phyloP scores from a whole-genome alignment of 768 basidiomycete species.

The Leccinum broughii region DNA sequence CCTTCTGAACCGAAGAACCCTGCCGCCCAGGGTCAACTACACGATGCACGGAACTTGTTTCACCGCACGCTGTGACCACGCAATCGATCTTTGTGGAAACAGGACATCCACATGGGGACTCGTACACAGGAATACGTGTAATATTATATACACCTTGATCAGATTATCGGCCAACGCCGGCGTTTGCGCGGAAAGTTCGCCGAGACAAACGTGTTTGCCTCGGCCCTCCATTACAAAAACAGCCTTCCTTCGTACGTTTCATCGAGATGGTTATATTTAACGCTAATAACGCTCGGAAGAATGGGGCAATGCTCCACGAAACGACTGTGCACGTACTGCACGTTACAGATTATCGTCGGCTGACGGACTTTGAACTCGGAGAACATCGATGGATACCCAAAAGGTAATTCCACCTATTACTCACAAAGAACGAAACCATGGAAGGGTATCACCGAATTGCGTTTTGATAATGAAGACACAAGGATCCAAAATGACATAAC shows the following conservation, averaged over 20 bases:
- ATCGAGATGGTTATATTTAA: too few relatives aligned
- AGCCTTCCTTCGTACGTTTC: not conserved
- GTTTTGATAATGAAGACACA: not conserved
- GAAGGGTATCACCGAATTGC: constrained; percentile 10
- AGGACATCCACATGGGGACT: not conserved
- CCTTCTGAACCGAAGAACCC: not conserved
- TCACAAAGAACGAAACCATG: not conserved
- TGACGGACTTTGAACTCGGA: not conserved
- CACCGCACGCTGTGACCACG: not conserved
- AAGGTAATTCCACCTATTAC: not conserved
- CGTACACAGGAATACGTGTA: not conserved
- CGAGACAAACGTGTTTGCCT: not conserved
- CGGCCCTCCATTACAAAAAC: not conserved
- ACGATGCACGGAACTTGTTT: not conserved
- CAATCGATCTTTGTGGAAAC: not conserved
- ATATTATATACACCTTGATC: not conserved
- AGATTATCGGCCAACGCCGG: not conserved
- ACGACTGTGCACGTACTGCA: too few relatives aligned
- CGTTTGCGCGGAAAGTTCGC: not conserved
- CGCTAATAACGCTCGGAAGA: not conserved
- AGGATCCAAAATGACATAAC: not conserved
- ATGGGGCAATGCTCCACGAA: not conserved
- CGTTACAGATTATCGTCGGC: not conserved
- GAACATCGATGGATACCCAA: not conserved
- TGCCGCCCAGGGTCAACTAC: not conserved